Percentiles rank a stretch among this genome's conserved stretches.
Conservation (phyloP, 2,329 filamentous ascomycete species). For the Aspergillus sp. region DNA sequence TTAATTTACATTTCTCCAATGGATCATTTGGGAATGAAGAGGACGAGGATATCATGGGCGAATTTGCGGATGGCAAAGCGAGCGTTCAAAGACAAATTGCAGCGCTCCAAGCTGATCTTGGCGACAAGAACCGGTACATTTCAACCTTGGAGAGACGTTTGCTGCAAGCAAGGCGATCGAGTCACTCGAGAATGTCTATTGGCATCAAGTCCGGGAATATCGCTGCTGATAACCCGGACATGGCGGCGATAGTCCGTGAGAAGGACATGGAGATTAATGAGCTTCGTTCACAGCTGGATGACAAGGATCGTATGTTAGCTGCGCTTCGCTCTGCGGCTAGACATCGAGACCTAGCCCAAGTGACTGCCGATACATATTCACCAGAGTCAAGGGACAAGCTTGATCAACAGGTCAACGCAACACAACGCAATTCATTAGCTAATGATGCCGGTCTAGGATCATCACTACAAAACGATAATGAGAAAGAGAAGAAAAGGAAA, state of each 20-base stretch:
- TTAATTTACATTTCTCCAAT: slow-evolving; percentile 24
- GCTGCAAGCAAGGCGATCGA: slow-evolving; percentile 82
- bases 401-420: slow-evolving; percentile 24
- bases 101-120: slow-evolving; percentile 88
- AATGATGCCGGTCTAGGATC: slow-evolving; percentile 22
- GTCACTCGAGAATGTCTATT: slow-evolving; percentile 79
- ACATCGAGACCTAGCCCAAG: slow-evolving; percentile 76
- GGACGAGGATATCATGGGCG: slow-evolving; percentile 69
- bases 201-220: slow-evolving; percentile 62
- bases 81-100: slow-evolving; percentile 79
- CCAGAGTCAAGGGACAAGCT: slow-evolving; percentile 25
- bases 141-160: slow-evolving; percentile 87
- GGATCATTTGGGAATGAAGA: slow-evolving; percentile 37
- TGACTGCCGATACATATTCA: slow-evolving; percentile 33
- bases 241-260: slow-evolving; percentile 69
- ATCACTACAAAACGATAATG: slow-evolving; percentile 24
- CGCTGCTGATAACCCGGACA: slow-evolving; percentile 74
- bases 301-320: slow-evolving; percentile 90
- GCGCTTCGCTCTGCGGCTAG: slow-evolving; percentile 81
- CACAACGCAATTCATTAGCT: slow-evolving; percentile 23
- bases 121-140: slow-evolving; percentile 97
- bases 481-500: slow-evolving; percentile 47
- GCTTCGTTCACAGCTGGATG: slow-evolving; percentile 80
- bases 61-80: slow-evolving; percentile 82
- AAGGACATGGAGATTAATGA: slow-evolving; percentile 92